Conservation (phyloP, 2,329 filamentous ascomycete species). For the Fusarium sp. region DNA sequence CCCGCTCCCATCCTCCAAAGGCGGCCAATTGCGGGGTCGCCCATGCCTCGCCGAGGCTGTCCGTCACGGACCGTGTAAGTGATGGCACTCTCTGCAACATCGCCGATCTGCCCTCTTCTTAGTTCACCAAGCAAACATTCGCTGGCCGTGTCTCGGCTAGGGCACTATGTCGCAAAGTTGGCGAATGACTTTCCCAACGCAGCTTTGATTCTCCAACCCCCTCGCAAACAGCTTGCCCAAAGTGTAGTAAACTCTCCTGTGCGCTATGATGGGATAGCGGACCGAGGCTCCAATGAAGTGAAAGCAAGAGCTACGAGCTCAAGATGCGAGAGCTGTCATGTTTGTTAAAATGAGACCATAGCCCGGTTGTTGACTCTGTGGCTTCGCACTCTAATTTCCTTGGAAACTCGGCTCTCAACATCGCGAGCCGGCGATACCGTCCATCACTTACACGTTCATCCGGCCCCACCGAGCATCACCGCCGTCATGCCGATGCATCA, state of each 20-base stretch:
- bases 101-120: background rate
- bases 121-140: background rate
- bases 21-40: slow-evolving; percentile 32
- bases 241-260: background rate
- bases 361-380: background rate
- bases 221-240: slow-evolving; percentile 10
- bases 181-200: slow-evolving; percentile 20
- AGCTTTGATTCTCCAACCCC: slow-evolving; percentile 19
- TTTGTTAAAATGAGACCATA: background rate
- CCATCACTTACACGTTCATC: slow-evolving; percentile 4
- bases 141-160: slow-evolving; percentile 5
- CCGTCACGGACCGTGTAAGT: background rate
- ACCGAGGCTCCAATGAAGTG: slow-evolving; percentile 15
- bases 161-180: background rate
- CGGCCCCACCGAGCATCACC: background rate
- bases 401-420: background rate
- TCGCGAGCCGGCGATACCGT: background rate
- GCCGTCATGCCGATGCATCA: slow-evolving; percentile 58
- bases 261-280: slow-evolving; percentile 24
- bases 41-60: slow-evolving; percentile 14
- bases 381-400: background rate
- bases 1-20: slow-evolving; percentile 9
- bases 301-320: background rate
- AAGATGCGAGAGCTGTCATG: background rate
- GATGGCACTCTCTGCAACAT: background rate